phyloP scores from a whole-genome alignment of 2,329 filamentous ascomycete species.

The Stachybotrys chartarum region DNA sequence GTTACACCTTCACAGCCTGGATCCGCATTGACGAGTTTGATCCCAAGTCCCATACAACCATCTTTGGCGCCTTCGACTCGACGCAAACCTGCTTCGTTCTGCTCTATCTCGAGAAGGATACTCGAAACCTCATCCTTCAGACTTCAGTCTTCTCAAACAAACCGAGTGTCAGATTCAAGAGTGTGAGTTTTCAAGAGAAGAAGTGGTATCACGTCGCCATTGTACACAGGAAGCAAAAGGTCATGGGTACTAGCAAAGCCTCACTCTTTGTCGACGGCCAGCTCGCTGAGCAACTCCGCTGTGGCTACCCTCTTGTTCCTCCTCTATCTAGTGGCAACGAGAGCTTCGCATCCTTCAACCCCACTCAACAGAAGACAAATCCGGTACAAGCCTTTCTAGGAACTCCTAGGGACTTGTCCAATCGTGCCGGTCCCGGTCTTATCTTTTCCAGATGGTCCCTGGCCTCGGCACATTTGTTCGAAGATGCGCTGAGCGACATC shows the following conservation, averaged over 20 bases:
- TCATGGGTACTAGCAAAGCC: conserved; percentile 70
- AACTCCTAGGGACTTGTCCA: conserved; percentile 81
- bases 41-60: conserved; percentile 75
- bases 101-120: conserved; percentile 89
- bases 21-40: conserved; percentile 85
- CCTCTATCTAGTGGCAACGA: conserved; percentile 56
- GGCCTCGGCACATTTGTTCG: conserved; percentile 82
- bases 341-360: conserved; percentile 64
- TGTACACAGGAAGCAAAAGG: conserved; percentile 73
- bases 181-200: conserved; percentile 64
- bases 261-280: conserved; percentile 89
- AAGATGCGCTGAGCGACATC: conserved; percentile 84
- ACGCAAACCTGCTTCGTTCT: conserved; percentile 91
- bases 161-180: conserved; percentile 91
- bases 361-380: conserved; percentile 46
- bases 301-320: conserved; percentile 76
- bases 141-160: conserved; percentile 82
- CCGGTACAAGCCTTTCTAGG: conserved; percentile 89
- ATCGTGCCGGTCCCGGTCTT: conserved; percentile 63
- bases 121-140: conserved; percentile 88
- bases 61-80: conserved; percentile 91
- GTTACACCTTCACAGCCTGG: conserved; percentile 90
- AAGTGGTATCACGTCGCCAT: conserved; percentile 92
- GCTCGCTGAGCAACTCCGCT: conserved; percentile 86
- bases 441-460: conserved; percentile 80